Evolutionary conservation across 139 green algal genomes (phyloP).

Genomic region (Nannochloris sp.): DNA sequence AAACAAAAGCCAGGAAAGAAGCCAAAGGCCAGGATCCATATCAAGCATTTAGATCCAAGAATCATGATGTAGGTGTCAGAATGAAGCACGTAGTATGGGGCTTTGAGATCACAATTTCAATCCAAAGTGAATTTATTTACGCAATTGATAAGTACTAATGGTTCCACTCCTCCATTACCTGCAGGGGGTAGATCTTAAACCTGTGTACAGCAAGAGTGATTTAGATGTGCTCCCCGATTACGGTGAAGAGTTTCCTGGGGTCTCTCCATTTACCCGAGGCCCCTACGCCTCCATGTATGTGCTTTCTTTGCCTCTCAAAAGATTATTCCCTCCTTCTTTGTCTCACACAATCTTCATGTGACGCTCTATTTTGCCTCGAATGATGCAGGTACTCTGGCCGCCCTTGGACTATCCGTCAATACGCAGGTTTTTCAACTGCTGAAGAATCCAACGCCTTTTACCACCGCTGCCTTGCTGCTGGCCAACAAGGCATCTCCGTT

Average conservation of each 20-base stretch:
- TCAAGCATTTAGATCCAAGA: slow-evolving; percentile 13
- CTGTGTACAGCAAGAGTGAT: slow-evolving; percentile 40
- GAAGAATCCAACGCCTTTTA: slow-evolving; percentile 73
- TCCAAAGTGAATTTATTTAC: no score
- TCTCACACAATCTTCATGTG: no score
- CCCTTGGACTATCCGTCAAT: slow-evolving; percentile 71
- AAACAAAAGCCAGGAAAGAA: slow-evolving; percentile 24
- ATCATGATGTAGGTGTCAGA: slow-evolving; percentile 4
- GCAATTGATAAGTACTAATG: no score
- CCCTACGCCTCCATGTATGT: slow-evolving; percentile 60
- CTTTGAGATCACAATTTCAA: no score
- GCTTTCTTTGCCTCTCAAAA: slow-evolving; percentile 12
- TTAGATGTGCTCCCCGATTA: slow-evolving; percentile 9
- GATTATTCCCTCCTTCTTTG: no score
- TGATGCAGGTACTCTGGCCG: slow-evolving; percentile 4
- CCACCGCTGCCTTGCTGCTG: slow-evolving; percentile 41
- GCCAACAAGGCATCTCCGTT: slow-evolving; percentile 58
- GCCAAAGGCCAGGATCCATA: slow-evolving; percentile 21
- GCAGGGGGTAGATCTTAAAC: slow-evolving; percentile 42
- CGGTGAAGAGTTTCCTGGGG: slow-evolving; percentile 40
- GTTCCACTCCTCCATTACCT: no score
- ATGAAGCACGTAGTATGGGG: no score
- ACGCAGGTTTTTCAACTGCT: slow-evolving; percentile 66
- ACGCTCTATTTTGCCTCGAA: no score
- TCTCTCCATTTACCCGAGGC: slow-evolving; percentile 52